phyloP scores from a whole-genome alignment of 1,284 basidiomycete genomes.

The Apiotrichum porosum region DNA sequence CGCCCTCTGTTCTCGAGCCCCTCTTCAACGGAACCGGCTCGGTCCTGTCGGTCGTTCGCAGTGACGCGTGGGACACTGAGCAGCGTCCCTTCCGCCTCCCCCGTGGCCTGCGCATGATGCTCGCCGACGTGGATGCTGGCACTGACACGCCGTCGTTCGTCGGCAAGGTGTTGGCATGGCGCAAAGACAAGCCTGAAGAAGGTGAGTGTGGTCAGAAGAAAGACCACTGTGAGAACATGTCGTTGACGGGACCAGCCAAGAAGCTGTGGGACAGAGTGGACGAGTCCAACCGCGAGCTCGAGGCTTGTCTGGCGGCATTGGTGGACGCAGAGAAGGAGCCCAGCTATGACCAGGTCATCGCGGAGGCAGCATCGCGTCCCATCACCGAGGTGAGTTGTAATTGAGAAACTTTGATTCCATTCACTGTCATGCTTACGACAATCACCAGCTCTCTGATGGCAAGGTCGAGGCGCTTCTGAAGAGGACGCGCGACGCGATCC shows the following conservation, averaged over 20 bases:
- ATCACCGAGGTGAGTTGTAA: conserved; percentile 30
- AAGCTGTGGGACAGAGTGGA: conserved; percentile 66
- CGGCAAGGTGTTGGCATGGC: conserved; percentile 81
- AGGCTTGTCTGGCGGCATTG: conserved; percentile 30
- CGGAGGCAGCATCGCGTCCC: background rate
- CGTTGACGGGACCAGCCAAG: conserved; percentile 51
- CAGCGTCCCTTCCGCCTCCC: conserved; percentile 72
- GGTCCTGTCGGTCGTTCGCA: conserved; percentile 4
- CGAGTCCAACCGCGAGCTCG: conserved; percentile 40
- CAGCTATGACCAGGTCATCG: conserved; percentile 29
- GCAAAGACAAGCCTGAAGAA: conserved; percentile 58
- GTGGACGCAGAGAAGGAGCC: conserved; percentile 32
- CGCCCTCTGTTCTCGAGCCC: conserved; percentile 62
- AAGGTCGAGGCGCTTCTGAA: conserved; percentile 1
- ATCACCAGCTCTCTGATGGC: background rate
- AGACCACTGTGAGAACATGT: background rate
- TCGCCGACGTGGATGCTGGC: conserved; percentile 89
- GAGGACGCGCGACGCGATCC: conserved; percentile 15
- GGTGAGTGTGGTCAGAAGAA: conserved; percentile 49
- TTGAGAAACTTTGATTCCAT: no score
- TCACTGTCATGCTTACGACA: no score
- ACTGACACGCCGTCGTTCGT: conserved; percentile 90
- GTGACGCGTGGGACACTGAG: conserved; percentile 36
- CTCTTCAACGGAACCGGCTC: conserved; percentile 59
- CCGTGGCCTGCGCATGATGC: conserved; percentile 68